Evolutionary conservation across 768 basidiomycete genomes (phyloP).

Genomic region (Psilocybe subaeruginosa): DNA sequence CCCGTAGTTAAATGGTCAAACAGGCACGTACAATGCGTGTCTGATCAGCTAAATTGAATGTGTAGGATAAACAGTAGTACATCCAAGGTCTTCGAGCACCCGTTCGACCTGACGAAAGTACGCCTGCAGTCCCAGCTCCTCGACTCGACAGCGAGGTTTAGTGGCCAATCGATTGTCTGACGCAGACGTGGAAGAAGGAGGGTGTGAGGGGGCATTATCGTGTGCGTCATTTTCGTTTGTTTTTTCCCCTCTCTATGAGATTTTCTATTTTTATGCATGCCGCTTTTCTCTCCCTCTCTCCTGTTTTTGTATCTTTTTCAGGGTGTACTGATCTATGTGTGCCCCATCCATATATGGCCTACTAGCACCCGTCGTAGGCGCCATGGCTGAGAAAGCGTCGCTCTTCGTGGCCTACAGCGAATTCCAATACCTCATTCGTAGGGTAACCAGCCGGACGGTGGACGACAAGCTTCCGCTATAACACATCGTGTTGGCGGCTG

Average conservation of each 20-base stretch:
- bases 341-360: constrained; percentile 61
- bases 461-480: constrained; percentile 58
- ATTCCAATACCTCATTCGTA: constrained; percentile 65
- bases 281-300: not conserved
- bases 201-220: constrained; percentile 86
- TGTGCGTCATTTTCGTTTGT: constrained; percentile 46
- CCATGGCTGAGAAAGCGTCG: constrained; percentile 92
- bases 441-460: constrained; percentile 32
- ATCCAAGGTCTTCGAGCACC: constrained; percentile 89
- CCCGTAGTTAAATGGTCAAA: no score
- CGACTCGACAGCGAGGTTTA: constrained; percentile 67
- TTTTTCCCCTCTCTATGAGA: no score
- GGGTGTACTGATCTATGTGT: no score
- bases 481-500: constrained; percentile 82
- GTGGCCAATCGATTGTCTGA: constrained; percentile 90
- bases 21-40: no score
- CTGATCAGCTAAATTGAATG: no score
- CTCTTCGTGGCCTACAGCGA: constrained; percentile 89
- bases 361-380: constrained; percentile 91
- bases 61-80: no score
- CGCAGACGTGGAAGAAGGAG: constrained; percentile 80
- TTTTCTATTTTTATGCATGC: no score
- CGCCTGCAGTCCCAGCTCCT: constrained; percentile 88
- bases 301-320: not conserved
- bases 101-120: constrained; percentile 92